Evolutionary conservation across 192 early-diverging fungal species (phyloP).

Genomic region (Mortierella alpina): DNA sequence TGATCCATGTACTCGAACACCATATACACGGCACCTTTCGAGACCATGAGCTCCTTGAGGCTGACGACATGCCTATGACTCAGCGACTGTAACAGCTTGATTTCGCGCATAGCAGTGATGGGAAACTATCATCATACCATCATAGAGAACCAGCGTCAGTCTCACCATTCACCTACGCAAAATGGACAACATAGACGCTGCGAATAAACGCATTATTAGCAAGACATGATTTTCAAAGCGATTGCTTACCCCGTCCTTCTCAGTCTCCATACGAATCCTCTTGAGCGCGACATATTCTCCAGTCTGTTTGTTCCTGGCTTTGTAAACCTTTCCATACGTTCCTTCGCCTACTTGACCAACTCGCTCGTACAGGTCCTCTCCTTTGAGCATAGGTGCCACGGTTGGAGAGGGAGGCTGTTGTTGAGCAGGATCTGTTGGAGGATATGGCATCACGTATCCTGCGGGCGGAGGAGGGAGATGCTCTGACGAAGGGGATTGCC

Average conservation of each 20-base stretch:
- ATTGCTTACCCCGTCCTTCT: slow-evolving; percentile 76
- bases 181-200: too few species aligned
- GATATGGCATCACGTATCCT: not conserved
- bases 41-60: slow-evolving; percentile 79
- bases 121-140: slow-evolving; percentile 66
- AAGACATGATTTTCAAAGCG: not conserved
- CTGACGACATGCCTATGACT: slow-evolving; percentile 78
- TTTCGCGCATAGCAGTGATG: slow-evolving; percentile 89
- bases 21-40: slow-evolving; percentile 80
- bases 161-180: not conserved
- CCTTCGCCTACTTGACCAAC: slow-evolving; percentile 87
- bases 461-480: not conserved
- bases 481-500: not conserved
- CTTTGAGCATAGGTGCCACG: slow-evolving; percentile 23
- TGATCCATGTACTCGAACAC: slow-evolving; percentile 93
- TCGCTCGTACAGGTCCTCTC: slow-evolving; percentile 72
- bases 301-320: slow-evolving; percentile 76
- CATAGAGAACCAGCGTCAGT: not conserved
- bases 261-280: slow-evolving; percentile 82
- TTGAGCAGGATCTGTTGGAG: slow-evolving; percentile 6
- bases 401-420: slow-evolving; percentile 2
- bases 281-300: slow-evolving; percentile 84
- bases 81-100: slow-evolving; percentile 77
- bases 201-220: too few species aligned
- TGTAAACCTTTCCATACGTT: slow-evolving; percentile 89